phyloP scores from a whole-genome alignment of 257 asterid species.

The Sherardia arvensis region DNA sequence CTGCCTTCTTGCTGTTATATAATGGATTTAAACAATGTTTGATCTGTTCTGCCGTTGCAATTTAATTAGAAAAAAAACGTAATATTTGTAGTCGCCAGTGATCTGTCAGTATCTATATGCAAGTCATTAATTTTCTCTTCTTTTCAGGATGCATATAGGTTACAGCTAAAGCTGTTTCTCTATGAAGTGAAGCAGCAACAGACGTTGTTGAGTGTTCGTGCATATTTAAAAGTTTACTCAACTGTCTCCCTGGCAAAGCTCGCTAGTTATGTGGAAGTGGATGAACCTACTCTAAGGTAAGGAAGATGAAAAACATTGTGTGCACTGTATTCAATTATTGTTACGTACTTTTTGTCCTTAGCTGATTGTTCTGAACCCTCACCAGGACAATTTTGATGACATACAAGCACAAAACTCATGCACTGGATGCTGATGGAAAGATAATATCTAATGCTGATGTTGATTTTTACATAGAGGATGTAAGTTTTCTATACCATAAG shows the following conservation, averaged over 20 bases:
- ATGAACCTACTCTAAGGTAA: slow-evolving; percentile 82
- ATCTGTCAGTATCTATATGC: neutral
- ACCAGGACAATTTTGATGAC: slow-evolving; percentile 89
- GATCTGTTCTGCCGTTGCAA: neutral
- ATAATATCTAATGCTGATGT: slow-evolving; percentile 69
- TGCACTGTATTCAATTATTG: neutral
- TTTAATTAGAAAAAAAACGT: neutral
- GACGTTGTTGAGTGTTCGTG: slow-evolving; percentile 62
- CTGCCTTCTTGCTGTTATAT: neutral
- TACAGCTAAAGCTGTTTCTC: slow-evolving; percentile 75
- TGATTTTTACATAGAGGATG: slow-evolving; percentile 80
- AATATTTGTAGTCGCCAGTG: neutral
- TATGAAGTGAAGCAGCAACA: slow-evolving; percentile 97
- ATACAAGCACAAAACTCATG: slow-evolving; percentile 90
- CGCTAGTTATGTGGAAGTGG: slow-evolving; percentile 75
- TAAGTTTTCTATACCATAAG: slow-evolving; percentile 24
- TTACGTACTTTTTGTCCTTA: slow-evolving; percentile 2
- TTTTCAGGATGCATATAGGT: slow-evolving; percentile 77
- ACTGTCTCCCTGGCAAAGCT: slow-evolving; percentile 78
- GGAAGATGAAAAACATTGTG: neutral
- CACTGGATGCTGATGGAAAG: slow-evolving; percentile 68
- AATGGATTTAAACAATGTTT: neutral
- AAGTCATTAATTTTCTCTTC: neutral
- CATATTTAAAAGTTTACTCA: slow-evolving; percentile 79
- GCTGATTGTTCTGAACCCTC: slow-evolving; percentile 4